Evolutionary conservation across 257 asterid species (phyloP).

Genomic region (Solanum ahanhuiri): DNA sequence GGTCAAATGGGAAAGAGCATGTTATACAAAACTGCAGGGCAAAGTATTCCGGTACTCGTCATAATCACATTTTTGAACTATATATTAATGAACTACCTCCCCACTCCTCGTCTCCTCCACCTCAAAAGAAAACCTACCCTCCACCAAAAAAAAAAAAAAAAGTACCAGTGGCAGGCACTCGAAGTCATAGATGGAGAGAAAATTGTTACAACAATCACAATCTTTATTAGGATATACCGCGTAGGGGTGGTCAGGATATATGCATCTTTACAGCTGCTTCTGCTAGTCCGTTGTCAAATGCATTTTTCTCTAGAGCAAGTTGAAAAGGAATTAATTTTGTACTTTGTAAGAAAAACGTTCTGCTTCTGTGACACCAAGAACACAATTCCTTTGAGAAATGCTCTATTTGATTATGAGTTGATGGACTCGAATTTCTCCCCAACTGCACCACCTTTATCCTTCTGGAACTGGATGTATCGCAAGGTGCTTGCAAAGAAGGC

Average conservation of each 20-base stretch:
- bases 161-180: neutral
- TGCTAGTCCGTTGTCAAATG: neutral
- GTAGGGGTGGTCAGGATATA: neutral
- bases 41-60: neutral
- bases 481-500: slow-evolving; percentile 83
- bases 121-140: neutral
- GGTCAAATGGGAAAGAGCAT: neutral
- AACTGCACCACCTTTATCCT: slow-evolving; percentile 93
- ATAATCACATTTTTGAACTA: neutral
- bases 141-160: neutral
- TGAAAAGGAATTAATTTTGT: neutral
- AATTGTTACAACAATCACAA: neutral
- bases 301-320: neutral
- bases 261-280: neutral
- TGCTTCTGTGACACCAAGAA: neutral
- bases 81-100: neutral
- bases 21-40: neutral
- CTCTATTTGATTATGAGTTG: slow-evolving; percentile 18
- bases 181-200: neutral
- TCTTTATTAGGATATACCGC: neutral
- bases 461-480: slow-evolving; percentile 85
- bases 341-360: neutral
- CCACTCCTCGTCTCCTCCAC: neutral
- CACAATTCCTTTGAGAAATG: neutral
- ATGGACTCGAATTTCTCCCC: slow-evolving; percentile 79